Evolutionary conservation across 257 asterid genomes (phyloP).

Genomic region (Nicotiana tabacum): DNA sequence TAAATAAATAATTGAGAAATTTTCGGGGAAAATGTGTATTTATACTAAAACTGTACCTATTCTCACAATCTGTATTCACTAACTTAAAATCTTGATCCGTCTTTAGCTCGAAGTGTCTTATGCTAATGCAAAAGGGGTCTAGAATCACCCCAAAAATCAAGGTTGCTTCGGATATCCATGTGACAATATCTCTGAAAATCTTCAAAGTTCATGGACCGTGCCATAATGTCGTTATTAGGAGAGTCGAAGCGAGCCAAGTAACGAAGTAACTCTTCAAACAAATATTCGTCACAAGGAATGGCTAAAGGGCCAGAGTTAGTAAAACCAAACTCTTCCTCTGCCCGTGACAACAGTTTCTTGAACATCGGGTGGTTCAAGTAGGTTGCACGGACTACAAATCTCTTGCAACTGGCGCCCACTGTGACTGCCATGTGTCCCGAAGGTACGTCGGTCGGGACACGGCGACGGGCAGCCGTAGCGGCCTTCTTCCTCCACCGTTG

Average conservation of each 20-base stretch:
- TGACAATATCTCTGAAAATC: constrained; percentile 35
- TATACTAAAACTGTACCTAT: background rate
- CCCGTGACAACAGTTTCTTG: constrained; percentile 36
- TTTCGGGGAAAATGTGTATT: background rate
- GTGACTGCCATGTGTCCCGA: constrained; percentile 46
- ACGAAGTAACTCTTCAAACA: constrained; percentile 39
- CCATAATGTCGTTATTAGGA: background rate
- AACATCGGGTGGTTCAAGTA: constrained; percentile 50
- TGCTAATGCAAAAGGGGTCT: constrained; percentile 20
- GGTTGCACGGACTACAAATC: constrained; percentile 43
- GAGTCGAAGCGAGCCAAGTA: constrained; percentile 31
- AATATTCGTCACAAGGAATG: constrained; percentile 50
- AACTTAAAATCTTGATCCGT: background rate
- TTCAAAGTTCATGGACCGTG: constrained; percentile 18
- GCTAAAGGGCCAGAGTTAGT: constrained; percentile 42
- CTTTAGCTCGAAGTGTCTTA: too few species aligned
- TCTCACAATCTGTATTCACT: background rate
- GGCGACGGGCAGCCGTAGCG: constrained; percentile 16
- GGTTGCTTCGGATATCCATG: constrained; percentile 19
- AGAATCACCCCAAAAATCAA: constrained; percentile 27
- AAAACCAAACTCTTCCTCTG: constrained; percentile 59
- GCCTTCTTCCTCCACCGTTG: constrained; percentile 52
- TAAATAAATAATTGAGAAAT: background rate
- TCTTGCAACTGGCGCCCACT: constrained; percentile 30
- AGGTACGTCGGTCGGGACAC: constrained; percentile 36